phyloP scores from a whole-genome alignment of 495 filamentous ascomycete genomes.

The Parachaetomium inaequale region DNA sequence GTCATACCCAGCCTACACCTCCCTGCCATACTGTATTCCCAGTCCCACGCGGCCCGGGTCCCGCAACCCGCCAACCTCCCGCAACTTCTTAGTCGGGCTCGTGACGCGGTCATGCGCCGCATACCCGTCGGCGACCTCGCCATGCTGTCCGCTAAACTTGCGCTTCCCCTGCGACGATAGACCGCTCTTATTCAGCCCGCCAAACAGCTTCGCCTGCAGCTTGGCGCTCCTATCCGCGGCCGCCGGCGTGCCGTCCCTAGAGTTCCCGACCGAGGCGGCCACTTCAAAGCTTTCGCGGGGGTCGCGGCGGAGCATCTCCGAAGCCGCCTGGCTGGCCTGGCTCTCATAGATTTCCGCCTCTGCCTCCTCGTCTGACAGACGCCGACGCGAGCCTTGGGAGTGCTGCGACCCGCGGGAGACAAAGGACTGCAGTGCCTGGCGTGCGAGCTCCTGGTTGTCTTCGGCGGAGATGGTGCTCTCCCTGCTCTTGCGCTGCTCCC shows the following conservation, averaged over 20 bases:
- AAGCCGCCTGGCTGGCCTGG: conserved; percentile 52
- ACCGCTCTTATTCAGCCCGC: conserved; percentile 58
- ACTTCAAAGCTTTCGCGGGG: conserved; percentile 50
- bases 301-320: conserved; percentile 53
- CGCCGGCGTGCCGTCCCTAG: conserved; percentile 41
- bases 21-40: conserved; percentile 54
- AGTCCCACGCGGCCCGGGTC: conserved; percentile 52
- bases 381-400: conserved; percentile 23
- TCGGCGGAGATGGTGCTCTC: conserved; percentile 89
- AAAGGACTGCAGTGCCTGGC: conserved; percentile 51
- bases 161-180: conserved; percentile 49
- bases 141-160: conserved; percentile 46
- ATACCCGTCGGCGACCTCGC: conserved; percentile 37
- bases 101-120: conserved; percentile 28
- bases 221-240: conserved; percentile 45
- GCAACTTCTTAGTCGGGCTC: conserved; percentile 58
- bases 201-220: conserved; percentile 67
- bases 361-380: conserved; percentile 21
- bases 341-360: conserved; percentile 45
- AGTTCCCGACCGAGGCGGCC: conserved; percentile 39
- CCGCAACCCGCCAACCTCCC: conserved; percentile 41
- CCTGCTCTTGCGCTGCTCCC: conserved; percentile 56
- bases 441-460: conserved; percentile 62
- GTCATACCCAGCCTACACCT: conserved; percentile 13
- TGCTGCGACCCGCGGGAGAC: conserved; percentile 39